These are phyloP conservation scores for Breynia disticha DNA, from an alignment of 441 rosid genomes.

Conservation along the genomic window DNA sequence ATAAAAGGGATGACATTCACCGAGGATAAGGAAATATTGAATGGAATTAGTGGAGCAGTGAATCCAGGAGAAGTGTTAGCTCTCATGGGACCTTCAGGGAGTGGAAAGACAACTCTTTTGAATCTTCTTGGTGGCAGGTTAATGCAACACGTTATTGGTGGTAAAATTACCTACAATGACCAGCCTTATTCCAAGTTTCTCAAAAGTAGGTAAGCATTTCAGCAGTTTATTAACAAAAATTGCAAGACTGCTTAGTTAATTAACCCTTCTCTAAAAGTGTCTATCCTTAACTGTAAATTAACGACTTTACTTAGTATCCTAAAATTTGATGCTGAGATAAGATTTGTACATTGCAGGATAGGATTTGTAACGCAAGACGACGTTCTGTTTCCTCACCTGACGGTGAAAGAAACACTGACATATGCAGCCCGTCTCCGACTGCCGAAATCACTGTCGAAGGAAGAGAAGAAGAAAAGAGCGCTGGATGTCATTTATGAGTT, in stretches of 20 bases:
- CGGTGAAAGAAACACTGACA: slow-evolving; percentile 41
- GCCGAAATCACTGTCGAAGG: slow-evolving; percentile 19
- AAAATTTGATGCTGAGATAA: too few relatives aligned
- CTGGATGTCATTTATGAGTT: too few relatives aligned
- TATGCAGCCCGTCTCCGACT: slow-evolving; percentile 47
- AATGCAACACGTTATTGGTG: slow-evolving; percentile 27
- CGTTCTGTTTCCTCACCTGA: slow-evolving; percentile 42
- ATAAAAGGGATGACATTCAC: slow-evolving; percentile 52
- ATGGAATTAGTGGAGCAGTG: slow-evolving; percentile 41
- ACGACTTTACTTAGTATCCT: too few relatives aligned
- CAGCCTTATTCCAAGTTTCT: slow-evolving; percentile 34
- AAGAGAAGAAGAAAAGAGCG: too few relatives aligned
- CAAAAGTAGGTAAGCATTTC: too few relatives aligned
- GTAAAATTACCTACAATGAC: slow-evolving; percentile 36
- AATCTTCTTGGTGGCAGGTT: slow-evolving; percentile 48
- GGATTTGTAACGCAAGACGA: slow-evolving; percentile 57
- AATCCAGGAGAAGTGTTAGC: slow-evolving; percentile 57
- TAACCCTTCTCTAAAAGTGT: too few relatives aligned
- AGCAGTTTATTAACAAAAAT: too few relatives aligned
- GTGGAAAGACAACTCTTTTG: slow-evolving; percentile 53
- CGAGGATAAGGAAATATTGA: slow-evolving; percentile 55
- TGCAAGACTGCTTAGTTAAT: too few relatives aligned
- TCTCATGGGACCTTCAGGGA: slow-evolving; percentile 59
- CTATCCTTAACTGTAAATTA: too few relatives aligned
- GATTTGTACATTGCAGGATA: too few relatives aligned